phyloP scores from a whole-genome alignment of 108 stramenopile genomes.

The Cylindrotheca fusiformis region DNA sequence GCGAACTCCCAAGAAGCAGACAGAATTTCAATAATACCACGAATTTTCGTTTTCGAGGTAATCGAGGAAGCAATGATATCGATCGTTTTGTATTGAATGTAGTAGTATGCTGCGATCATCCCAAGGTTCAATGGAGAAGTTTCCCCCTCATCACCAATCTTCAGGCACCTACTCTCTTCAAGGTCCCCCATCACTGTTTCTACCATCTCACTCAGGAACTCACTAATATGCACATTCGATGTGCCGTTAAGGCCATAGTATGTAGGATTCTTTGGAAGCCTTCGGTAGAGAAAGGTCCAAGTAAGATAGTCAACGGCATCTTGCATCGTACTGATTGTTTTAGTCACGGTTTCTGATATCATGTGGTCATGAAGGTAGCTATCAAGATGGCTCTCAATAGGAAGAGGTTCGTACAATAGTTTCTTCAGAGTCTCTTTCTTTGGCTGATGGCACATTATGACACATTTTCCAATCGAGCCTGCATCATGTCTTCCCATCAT shows the following conservation, averaged over 20 bases:
- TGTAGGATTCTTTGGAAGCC: slow-evolving; percentile 97
- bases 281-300: slow-evolving; percentile 98
- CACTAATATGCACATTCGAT: slow-evolving; percentile 90
- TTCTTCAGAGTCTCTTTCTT: slow-evolving; percentile 94
- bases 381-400: slow-evolving; percentile 97
- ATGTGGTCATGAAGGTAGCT: slow-evolving; percentile 96
- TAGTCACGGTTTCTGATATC: slow-evolving; percentile 95
- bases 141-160: slow-evolving; percentile 91
- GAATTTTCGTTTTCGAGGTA: slow-evolving; percentile 93
- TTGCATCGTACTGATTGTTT: slow-evolving; percentile 94
- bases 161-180: slow-evolving; percentile 89
- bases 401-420: slow-evolving; percentile 94
- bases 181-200: slow-evolving; percentile 94
- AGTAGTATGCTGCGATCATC: slow-evolving; percentile 99
- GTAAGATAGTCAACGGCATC: slow-evolving; percentile 98
- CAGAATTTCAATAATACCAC: slow-evolving; percentile 93
- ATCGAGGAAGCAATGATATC: slow-evolving; percentile 95
- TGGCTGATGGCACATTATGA: slow-evolving; percentile 91
- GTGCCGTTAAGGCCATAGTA: slow-evolving; percentile 95
- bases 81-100: slow-evolving; percentile 94
- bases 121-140: slow-evolving; percentile 95
- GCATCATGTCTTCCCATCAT: slow-evolving; percentile 91
- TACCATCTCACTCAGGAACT: slow-evolving; percentile 98
- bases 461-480: slow-evolving; percentile 76
- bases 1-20: slow-evolving; percentile 92